phyloP scores from a whole-genome alignment of 306 rosid genomes.

The Abrus precatorius region DNA sequence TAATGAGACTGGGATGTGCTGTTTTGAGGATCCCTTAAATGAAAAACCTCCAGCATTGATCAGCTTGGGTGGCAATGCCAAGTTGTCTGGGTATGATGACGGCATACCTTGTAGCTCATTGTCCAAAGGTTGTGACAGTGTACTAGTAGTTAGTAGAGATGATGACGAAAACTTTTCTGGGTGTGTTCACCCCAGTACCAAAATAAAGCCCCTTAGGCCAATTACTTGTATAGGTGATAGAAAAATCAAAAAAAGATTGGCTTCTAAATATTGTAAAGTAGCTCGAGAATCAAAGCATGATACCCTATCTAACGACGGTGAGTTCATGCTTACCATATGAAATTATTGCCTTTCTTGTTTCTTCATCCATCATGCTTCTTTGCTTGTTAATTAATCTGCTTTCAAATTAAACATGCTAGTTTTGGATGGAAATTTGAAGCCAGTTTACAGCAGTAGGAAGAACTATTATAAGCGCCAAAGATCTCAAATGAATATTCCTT shows the following conservation, averaged over 20 bases:
- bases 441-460: conserved; percentile 61
- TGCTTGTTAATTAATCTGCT: conserved; percentile 11
- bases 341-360: neutral
- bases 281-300: conserved; percentile 62
- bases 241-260: conserved; percentile 65
- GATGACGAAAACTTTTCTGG: conserved; percentile 86
- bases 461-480: conserved; percentile 65
- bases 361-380: neutral
- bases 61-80: conserved; percentile 62
- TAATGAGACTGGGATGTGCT: neutral
- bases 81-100: conserved; percentile 57
- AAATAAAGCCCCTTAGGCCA: conserved; percentile 59
- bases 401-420: conserved; percentile 39
- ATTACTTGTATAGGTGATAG: conserved; percentile 59
- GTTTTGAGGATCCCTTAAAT: conserved; percentile 59
- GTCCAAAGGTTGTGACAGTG: conserved; percentile 62
- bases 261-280: conserved; percentile 70
- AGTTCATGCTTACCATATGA: conserved; percentile 46
- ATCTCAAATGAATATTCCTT: conserved; percentile 77
- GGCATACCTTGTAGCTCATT: conserved; percentile 53
- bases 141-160: conserved; percentile 82
- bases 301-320: conserved; percentile 55
- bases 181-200: conserved; percentile 65
- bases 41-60: conserved; percentile 59
- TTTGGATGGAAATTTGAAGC: conserved; percentile 64